Base-by-base conservation (phyloP, 2,329 filamentous ascomycete species). In the Aureobasidium sp. region DNA sequence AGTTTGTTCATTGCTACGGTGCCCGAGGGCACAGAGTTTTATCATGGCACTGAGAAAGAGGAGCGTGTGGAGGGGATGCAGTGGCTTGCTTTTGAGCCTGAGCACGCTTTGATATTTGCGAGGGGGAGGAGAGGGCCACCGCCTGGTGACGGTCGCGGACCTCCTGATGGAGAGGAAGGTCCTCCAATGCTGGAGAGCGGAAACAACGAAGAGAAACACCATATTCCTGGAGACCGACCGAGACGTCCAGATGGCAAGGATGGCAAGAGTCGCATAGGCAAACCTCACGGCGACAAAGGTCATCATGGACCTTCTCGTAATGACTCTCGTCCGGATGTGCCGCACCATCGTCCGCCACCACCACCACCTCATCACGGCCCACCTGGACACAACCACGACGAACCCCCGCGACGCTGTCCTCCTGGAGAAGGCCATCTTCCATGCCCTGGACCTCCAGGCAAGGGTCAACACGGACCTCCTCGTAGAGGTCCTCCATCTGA, bases 61-160 rank as follows among this genome's bases (percentile, higher is more conserved):
- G 72, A 79, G 1, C 75, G 78, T 0, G 79, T 88, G 0, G 71
- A 73, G 2, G 81, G 78, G 0, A 81, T 79, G 3, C 85, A 91
- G 68, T 91, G 88, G 87, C 77, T 91, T 1, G 88, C 89, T 0
- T 91, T 91, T 68, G 88, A 91, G 70, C 81, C 87, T 3, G 88
- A 91, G 67, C 89, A 91, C 72, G 86, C 88, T 0, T 78, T 87
- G 66, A 70, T 78, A 2, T 91, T 91, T 73, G 85, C 87, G 0
- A 71, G 72, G 20, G 66, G 68, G 9, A 64, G 64, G 53, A 29
- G 44, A 5, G 61, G 52, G 3, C 61, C 61, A 3, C 51, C 51
- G 25, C 51, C 47, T 14, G 47, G 47, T 25, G n/a, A 42, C 20
- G 59, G 49, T n/a, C 59, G 7, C 5, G 11, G 4, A 34, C 56